These are phyloP conservation scores for Leccinum barrowsii DNA, from an alignment of 768 basidiomycete species.

Conservation along the genomic window DNA sequence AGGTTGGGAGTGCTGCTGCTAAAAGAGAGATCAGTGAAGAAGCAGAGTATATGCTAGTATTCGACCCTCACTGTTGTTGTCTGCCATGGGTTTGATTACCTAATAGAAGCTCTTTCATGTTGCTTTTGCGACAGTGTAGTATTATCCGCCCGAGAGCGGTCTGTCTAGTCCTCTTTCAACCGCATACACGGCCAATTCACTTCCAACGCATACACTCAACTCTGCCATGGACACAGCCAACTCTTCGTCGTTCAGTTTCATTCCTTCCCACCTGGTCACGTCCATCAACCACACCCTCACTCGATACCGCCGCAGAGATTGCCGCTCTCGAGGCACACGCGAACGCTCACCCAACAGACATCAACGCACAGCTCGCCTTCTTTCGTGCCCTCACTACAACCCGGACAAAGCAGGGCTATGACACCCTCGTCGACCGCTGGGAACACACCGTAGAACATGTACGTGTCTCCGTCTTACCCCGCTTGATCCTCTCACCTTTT, in stretches of 20 bases:
- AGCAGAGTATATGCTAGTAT: background rate
- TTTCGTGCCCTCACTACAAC: conserved; percentile 66
- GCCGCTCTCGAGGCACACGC: conserved; percentile 76
- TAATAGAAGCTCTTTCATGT: conserved; percentile 12
- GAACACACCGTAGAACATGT: conserved; percentile 83
- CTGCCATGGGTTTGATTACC: conserved; percentile 30
- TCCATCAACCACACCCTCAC: conserved; percentile 46
- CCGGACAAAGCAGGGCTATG: conserved; percentile 55
- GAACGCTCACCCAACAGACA: conserved; percentile 67
- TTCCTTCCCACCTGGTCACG: conserved; percentile 32
- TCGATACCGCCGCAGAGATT: conserved; percentile 64
- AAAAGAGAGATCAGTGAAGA: background rate
- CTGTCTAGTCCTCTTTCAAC: background rate
- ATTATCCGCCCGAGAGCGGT: background rate
- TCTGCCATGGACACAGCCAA: background rate
- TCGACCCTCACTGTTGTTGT: conserved; percentile 21
- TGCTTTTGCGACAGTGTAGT: background rate
- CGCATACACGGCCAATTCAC: background rate
- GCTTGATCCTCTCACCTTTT: conserved; percentile 1
- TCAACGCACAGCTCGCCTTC: conserved; percentile 65
- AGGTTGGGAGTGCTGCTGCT: conserved; percentile 24
- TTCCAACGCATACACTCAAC: background rate
- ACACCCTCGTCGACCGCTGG: conserved; percentile 75
- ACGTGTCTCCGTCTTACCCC: conserved; percentile 31
- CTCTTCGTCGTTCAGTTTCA: background rate